Base-by-base conservation (phyloP, 1,139 yeast species). In the Blastobotrys petasosporus region DNA sequence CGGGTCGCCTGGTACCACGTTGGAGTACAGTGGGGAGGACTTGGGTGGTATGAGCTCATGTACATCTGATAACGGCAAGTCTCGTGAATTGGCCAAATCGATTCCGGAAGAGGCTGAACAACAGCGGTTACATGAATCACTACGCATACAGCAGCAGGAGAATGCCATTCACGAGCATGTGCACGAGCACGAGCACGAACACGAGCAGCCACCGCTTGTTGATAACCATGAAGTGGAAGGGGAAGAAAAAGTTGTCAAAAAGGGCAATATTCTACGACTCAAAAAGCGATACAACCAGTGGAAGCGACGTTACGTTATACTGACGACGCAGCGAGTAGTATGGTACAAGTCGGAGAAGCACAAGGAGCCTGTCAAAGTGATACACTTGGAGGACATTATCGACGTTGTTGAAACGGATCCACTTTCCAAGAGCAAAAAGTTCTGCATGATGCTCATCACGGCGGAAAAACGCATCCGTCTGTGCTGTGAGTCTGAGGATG, bases 361-460 rank as follows among this genome's bases (percentile, higher is more conserved):
- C 20, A 46, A 46, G 47, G 53, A 51, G 37, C 62, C 62, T 6
- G 46, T 59, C 51, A 73, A 73, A 55, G 53, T 56, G 34, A 61
- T 75, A 7, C 56, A 61, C 3, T 57, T 73, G 5, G 53, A 57
- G 5, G 70, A 72, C 37, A 59, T 78, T n/a, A 59, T 71, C 11
- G 82, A 77, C 54, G 78, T 73, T 28, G 74, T 76, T 36, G 82
- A 77, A 51, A 59, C 76, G 38, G 81, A 77, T 47, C 73, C 79
- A 1, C 46, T 74, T 20, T 68, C 76, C 6, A 67, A 64, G 44
- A 59, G 73, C 8, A 74, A 70, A 50, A 54, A 57, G 37, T 74
- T 71, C 66, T 76, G 81, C 53, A 59, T 77, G 57, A 60, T 75
- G 45, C 61, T 77, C 17, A 74, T 77, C 32, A 74, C 80, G 0